These are phyloP conservation scores for Schizothecium vesticola DNA, from an alignment of 495 filamentous ascomycete species.

Conservation along the genomic window DNA sequence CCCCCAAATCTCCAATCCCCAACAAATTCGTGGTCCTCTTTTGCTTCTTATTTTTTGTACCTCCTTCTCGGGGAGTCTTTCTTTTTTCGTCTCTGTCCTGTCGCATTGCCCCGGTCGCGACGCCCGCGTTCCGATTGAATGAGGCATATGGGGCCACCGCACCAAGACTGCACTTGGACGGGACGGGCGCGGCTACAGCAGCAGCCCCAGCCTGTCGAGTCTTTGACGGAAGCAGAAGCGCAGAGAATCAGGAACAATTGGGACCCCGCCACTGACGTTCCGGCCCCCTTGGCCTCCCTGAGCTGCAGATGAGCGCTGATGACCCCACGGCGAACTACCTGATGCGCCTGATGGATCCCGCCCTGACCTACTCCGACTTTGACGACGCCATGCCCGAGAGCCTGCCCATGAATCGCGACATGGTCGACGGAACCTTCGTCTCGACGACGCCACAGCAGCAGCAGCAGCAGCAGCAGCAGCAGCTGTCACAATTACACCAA, in stretches of 20 bases:
- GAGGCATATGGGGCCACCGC: neutral
- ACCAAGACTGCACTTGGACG: neutral
- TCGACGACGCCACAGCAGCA: constrained; percentile 1
- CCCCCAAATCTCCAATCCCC: neutral
- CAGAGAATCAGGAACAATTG: too few relatives aligned
- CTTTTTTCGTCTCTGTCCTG: neutral
- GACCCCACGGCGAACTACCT: constrained; percentile 23
- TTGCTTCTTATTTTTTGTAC: neutral
- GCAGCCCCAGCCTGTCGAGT: neutral
- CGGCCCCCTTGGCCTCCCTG: constrained; percentile 9
- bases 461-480: neutral
- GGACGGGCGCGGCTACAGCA: neutral
- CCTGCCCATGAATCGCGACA: constrained; percentile 35
- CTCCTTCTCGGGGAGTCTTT: neutral
- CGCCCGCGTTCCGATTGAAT: neutral
- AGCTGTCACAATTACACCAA: constrained; percentile 1
- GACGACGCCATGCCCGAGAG: constrained; percentile 15
- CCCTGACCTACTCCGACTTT: constrained; percentile 30
- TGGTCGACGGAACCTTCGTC: constrained; percentile 18
- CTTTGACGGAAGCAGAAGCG: neutral
- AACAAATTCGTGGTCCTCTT: neutral
- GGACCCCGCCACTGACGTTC: constrained; percentile 18
- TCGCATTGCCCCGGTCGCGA: constrained; percentile 4
- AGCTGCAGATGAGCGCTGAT: constrained; percentile 27
- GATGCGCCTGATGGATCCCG: constrained; percentile 38